Evolutionary conservation across 768 basidiomycete species (phyloP).

Genomic region (Hypsizygus marmoreus): DNA sequence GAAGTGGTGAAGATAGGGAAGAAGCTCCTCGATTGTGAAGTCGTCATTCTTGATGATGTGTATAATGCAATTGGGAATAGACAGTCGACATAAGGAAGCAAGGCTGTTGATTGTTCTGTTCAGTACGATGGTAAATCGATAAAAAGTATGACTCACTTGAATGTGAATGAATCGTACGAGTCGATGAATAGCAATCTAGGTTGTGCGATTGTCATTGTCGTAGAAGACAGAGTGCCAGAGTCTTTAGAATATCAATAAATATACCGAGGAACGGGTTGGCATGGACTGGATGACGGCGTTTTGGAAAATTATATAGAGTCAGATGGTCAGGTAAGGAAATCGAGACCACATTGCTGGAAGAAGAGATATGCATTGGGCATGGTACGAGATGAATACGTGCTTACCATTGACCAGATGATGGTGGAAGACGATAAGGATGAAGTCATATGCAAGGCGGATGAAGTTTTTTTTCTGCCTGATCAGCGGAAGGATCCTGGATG

Average conservation of each 20-base stretch:
- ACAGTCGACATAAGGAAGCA: slow-evolving; percentile 65
- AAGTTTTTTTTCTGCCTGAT: neutral
- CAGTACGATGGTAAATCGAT: neutral
- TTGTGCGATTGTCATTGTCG: slow-evolving; percentile 34
- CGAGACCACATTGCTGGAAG: neutral
- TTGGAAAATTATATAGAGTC: neutral
- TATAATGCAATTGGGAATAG: slow-evolving; percentile 62
- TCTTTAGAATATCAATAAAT: neutral
- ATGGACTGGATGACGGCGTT: neutral
- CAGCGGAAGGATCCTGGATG: slow-evolving; percentile 5
- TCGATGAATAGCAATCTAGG: slow-evolving; percentile 73
- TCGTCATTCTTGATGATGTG: slow-evolving; percentile 77
- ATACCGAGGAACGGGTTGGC: neutral
- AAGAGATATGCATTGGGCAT: neutral
- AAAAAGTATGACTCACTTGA: slow-evolving; percentile 58
- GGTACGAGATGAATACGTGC: neutral
- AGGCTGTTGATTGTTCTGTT: slow-evolving; percentile 45
- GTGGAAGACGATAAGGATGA: neutral
- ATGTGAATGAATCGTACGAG: slow-evolving; percentile 88
- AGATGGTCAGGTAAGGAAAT: neutral
- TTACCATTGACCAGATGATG: slow-evolving; percentile 2
- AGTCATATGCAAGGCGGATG: neutral
- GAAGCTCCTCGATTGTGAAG: slow-evolving; percentile 49
- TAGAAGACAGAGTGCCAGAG: neutral
- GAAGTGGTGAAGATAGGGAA: slow-evolving; percentile 59